Evolutionary conservation across 768 basidiomycete genomes (phyloP), one percentile per base, ranked within the genome.

Genomic region (Kwoniella newhampshirensis): DNA sequence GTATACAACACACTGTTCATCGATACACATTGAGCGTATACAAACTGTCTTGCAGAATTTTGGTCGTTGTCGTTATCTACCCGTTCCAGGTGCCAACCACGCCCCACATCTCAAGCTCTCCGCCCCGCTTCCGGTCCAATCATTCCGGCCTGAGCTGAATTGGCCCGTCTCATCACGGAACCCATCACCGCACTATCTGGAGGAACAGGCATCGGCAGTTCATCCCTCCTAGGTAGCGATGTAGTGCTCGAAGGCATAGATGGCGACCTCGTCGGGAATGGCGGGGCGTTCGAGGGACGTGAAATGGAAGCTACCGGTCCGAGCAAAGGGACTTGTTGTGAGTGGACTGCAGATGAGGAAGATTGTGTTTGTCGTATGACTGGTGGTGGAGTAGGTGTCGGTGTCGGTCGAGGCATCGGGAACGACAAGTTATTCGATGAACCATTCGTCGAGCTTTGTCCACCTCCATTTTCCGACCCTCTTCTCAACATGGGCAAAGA

Each of bases 131-230:
- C 32, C n/a, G 41, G n/a, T 20, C 7, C 25, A 6, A 17, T 17
- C 44, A 15, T 17, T 28, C 52, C 52, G 2, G 42, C 35, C 21
- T 58, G 56, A 45, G 56, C 46, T n/a, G 56, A 58, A 30, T 58
- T 58, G 30, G 56, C 56, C 26, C 56, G 15, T 45, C 56, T 44
- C 56, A 58, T 58, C 17, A 51, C 48, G 4, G 54, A 56, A 42
- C 55, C 47, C 55, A 49, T 57, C 55, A 49, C 41, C 8, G 44
- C 45, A 1, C 54, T 46, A 12, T 57, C 55, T 17, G n/a, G 30
- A 9, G 52, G 52, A n/a, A 44, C 17, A 17, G 52, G 52, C 4
- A 54, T 18, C 2, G 52, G 52, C 27, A 37, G 30, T 2, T 15
- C 43, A 32, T 21, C n/a, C 4, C 44, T 30, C 21, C 42, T 51